These are phyloP conservation scores for Stenogyne calaminthoides DNA, from an alignment of 305 asterid species.

Conservation along the genomic window DNA sequence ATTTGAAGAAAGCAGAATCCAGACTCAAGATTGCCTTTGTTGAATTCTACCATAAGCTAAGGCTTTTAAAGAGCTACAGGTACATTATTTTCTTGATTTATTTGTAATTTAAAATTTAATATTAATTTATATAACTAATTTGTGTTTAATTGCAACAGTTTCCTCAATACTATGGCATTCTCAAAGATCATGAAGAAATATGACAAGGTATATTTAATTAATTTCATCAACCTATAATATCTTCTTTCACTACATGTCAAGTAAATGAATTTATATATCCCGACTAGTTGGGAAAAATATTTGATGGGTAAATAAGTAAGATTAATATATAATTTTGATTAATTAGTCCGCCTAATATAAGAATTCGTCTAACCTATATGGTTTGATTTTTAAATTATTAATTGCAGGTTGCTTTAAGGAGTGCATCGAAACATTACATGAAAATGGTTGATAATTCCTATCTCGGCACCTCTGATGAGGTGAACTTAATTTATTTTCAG, in stretches of 20 bases:
- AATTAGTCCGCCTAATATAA: no score
- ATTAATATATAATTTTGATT: no score
- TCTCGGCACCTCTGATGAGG: constrained; percentile 81
- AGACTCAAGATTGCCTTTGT: constrained; percentile 62
- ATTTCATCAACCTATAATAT: no score
- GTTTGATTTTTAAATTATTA: no score
- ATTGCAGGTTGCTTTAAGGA: constrained; percentile 60
- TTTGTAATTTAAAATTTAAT: no score
- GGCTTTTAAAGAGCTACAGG: constrained; percentile 76
- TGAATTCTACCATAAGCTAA: constrained; percentile 68
- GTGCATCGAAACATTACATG: constrained; percentile 63
- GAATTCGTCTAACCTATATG: no score
- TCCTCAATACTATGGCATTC: constrained; percentile 71
- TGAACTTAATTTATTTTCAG: constrained; percentile 23
- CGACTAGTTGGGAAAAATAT: no score
- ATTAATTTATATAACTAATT: no score
- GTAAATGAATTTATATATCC: no score
- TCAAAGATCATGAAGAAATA: constrained; percentile 89
- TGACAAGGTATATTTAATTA: constrained; percentile 57
- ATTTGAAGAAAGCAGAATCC: constrained; percentile 61
- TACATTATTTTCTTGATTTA: no score
- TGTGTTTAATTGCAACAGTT: constrained; percentile 46
- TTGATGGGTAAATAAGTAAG: no score
- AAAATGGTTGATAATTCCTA: constrained; percentile 66
- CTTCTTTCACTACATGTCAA: no score